A percentile compares a stretch with the other conserved stretches of the same genome.
Evolutionary conservation across 352 stramenopile species (phyloP).

Genomic region (Pythium brassicae): DNA sequence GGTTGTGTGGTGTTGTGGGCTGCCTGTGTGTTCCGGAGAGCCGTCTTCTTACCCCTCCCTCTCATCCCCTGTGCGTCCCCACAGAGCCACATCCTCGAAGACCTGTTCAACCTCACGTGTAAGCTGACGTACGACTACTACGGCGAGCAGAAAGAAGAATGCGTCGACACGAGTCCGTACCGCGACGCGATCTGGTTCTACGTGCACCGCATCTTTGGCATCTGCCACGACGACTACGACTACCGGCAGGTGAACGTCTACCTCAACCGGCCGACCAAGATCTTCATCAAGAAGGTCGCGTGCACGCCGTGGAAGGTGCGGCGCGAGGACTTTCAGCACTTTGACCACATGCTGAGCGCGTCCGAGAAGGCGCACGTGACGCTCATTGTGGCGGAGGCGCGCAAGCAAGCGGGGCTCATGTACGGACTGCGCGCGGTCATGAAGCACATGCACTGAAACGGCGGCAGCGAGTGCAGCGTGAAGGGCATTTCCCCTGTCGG

Average conservation of each 20-base stretch:
- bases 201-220: conserved; percentile 84
- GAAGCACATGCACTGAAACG: conserved; percentile 75
- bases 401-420: conserved; percentile 85
- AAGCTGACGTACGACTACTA: conserved; percentile 84
- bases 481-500: too few species aligned
- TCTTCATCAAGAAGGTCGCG: conserved; percentile 84
- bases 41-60: background rate
- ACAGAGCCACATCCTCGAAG: conserved; percentile 68
- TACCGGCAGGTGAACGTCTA: conserved; percentile 82
- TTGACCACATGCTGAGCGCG: conserved; percentile 68
- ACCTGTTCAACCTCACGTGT: conserved; percentile 83
- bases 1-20: background rate
- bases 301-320: conserved; percentile 84
- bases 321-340: conserved; percentile 79
- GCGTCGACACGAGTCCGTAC: conserved; percentile 77
- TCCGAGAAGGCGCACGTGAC: conserved; percentile 87
- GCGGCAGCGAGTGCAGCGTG: background rate
- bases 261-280: conserved; percentile 81
- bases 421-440: conserved; percentile 84
- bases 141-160: conserved; percentile 46
- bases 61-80: background rate
- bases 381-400: conserved; percentile 74
- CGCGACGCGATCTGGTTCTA: conserved; percentile 86
- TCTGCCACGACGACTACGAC: conserved; percentile 88
- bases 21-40: background rate